Base-by-base conservation (phyloP, 2,329 filamentous ascomycete genomes). In the Penicillium concentricum region DNA sequence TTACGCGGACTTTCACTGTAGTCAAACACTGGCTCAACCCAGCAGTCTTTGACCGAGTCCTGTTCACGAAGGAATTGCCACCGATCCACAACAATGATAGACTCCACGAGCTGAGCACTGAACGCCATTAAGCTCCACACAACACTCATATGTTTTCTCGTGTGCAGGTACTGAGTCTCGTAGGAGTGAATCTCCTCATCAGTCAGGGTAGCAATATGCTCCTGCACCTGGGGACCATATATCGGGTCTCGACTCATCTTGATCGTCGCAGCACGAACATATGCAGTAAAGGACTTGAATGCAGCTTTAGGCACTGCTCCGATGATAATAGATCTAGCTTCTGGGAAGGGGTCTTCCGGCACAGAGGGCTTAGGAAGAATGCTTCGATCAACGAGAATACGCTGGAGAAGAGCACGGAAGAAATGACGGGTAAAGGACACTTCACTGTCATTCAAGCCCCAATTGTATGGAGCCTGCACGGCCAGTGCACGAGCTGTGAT, bases 401-500 rank as follows among this genome's bases (percentile, higher is more conserved):
- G 89, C 74, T 99, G 94, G 24, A 97, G 79, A 0, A 97, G 81
- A 0, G 94, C 91, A 43, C 94, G 89, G 78, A 89, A 99, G 74
- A 94, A 96, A 74, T 99, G 94, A 0, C 93, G 84, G 0, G 87
- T 91, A 78, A 99, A 97, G 77, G 97, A 99, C 8, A 80, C 81
- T 51, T 92, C 88, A 70, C 90, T 95, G 58, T 96, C 92, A 28
- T 82, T 79, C 20, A 81, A 78, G 2, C 89, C 89, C 94, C 94
- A 99, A 77, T 99, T 99, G 57, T 87, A 82, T 2, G 93, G 92
- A 7, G 94, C 94, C 77, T 99, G 94, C 49, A 95, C 92, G 3
- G 93, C 93, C 92, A 97, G 97, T 89, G 96, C 97, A 44, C 94
- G 86, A 0, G 94, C 92, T 5, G 94, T 99, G 69, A 97, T 96